Conservation (phyloP, 768 basidiomycete species). For the Russula ochroleuca region DNA sequence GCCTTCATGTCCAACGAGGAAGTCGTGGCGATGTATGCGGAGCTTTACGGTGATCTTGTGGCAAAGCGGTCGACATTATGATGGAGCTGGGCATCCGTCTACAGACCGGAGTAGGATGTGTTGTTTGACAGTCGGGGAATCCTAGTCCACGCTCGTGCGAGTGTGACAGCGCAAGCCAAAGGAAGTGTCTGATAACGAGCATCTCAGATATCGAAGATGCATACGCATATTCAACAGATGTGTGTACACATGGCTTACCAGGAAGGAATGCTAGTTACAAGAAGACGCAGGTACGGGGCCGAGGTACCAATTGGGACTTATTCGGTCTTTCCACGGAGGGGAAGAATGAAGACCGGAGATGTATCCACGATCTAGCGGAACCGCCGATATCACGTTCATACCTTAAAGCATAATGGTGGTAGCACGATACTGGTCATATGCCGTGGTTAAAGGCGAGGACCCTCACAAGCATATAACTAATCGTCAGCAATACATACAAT, state of each 20-base stretch:
- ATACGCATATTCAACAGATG: neutral
- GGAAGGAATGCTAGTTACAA: too few relatives aligned
- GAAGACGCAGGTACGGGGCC: neutral
- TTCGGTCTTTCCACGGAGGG: too few relatives aligned
- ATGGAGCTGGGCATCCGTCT: neutral
- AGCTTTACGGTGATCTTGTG: constrained; percentile 15
- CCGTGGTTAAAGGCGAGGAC: too few relatives aligned
- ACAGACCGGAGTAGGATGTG: neutral
- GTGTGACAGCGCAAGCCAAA: too few relatives aligned
- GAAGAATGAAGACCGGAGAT: neutral
- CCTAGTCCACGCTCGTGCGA: neutral
- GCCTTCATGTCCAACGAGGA: constrained; percentile 25
- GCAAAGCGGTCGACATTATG: neutral
- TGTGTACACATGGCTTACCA: neutral
- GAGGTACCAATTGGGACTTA: too few relatives aligned
- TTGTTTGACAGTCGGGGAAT: neutral
- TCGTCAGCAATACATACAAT: too few relatives aligned
- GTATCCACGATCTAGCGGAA: neutral
- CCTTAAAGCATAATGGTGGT: too few relatives aligned
- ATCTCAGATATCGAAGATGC: neutral
- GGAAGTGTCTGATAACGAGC: too few relatives aligned
- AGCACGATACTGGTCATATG: too few relatives aligned
- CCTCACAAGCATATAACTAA: too few relatives aligned
- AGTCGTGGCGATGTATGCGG: constrained; percentile 9
- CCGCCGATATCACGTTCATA: too few relatives aligned